These are phyloP conservation scores for Parastagonospora avenae DNA, from an alignment of 2,329 filamentous ascomycete genomes.

Conservation along the genomic window DNA sequence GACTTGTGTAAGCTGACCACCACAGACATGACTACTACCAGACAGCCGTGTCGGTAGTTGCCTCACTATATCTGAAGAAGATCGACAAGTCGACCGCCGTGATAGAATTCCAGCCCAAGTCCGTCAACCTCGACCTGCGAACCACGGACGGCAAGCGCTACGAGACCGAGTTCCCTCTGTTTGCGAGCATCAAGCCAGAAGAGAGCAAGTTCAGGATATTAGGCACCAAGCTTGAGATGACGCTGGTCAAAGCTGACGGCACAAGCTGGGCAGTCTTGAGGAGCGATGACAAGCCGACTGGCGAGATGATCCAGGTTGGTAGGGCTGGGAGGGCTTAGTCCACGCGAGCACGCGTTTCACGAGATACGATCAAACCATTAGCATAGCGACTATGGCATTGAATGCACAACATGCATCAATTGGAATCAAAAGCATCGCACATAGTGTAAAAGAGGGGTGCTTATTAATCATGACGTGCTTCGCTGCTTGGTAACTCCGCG, in stretches of 20 bases:
- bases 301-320: slow-evolving; percentile 89
- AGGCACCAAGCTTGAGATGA: slow-evolving; percentile 87
- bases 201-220: slow-evolving; percentile 80
- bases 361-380: slow-evolving; percentile 6
- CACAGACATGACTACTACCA: slow-evolving; percentile 90
- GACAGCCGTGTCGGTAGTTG: slow-evolving; percentile 81
- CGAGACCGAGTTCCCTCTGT: slow-evolving; percentile 74
- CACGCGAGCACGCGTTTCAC: not conserved
- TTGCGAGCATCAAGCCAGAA: slow-evolving; percentile 73
- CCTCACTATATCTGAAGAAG: slow-evolving; percentile 95
- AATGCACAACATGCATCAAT: not conserved
- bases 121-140: slow-evolving; percentile 78
- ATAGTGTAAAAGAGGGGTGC: slow-evolving; percentile 6
- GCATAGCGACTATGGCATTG: slow-evolving; percentile 4
- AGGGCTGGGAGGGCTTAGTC: slow-evolving; percentile 62
- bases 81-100: slow-evolving; percentile 82
- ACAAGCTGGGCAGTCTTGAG: slow-evolving; percentile 84
- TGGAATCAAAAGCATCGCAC: not conserved
- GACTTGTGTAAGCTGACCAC: slow-evolving; percentile 7
- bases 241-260: slow-evolving; percentile 73
- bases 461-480: slow-evolving; percentile 36
- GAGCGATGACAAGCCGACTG: slow-evolving; percentile 72
- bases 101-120: slow-evolving; percentile 68
- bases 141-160: slow-evolving; percentile 88
- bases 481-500: slow-evolving; percentile 24